A percentile compares a stretch with the other conserved stretches of the same genome.
Evolutionary conservation across 257 asterid genomes (phyloP).

Genomic region (Anisodus tanguticus): DNA sequence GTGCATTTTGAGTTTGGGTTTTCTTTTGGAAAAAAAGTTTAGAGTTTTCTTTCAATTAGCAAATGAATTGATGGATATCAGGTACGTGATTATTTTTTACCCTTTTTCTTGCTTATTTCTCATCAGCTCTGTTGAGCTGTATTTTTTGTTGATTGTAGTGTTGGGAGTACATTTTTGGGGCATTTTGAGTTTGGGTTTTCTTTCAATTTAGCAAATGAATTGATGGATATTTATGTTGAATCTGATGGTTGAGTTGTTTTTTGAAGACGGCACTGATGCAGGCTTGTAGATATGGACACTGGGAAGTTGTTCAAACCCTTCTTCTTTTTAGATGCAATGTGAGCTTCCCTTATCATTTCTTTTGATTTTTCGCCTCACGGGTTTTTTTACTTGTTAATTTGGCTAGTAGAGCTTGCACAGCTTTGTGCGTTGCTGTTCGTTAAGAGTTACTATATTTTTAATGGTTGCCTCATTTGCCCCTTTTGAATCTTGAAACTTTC

Average conservation of each 20-base stretch:
- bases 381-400: neutral
- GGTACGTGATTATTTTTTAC: too few relatives aligned
- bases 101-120: too few relatives aligned
- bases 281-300: slow-evolving; percentile 91
- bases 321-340: slow-evolving; percentile 96
- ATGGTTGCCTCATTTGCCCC: neutral
- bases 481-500: neutral
- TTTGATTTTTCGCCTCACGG: neutral
- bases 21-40: too few relatives aligned
- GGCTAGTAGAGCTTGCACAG: neutral
- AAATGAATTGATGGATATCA: slow-evolving; percentile 18
- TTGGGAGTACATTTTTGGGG: too few relatives aligned
- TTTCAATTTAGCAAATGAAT: too few relatives aligned
- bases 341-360: slow-evolving; percentile 39
- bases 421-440: neutral
- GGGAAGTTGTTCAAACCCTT: slow-evolving; percentile 98
- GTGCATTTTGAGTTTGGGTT: neutral
- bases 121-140: too few relatives aligned
- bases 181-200: too few relatives aligned
- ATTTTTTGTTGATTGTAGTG: too few relatives aligned
- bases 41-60: neutral
- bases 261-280: slow-evolving; percentile 94
- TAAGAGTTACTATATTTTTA: too few relatives aligned
- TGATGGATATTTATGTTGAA: slow-evolving; percentile 40
- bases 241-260: slow-evolving; percentile 35